Base-by-base conservation (phyloP, 306 rosid species). In the Albizia julibrissin region DNA sequence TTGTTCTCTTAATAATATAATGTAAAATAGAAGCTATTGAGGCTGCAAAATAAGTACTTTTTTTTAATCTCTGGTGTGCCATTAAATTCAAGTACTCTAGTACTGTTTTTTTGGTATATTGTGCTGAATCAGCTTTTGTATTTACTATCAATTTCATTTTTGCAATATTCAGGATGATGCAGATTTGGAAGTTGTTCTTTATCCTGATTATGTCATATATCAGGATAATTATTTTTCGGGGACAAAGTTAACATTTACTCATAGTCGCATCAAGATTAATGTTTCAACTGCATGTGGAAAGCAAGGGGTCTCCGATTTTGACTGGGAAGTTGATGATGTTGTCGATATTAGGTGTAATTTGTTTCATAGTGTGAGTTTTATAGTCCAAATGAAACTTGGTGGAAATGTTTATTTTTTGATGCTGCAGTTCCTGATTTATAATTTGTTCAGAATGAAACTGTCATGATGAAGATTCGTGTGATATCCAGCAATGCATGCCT, bases 201-300 rank as follows among this genome's bases (percentile, higher is more conserved):
- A 77, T 91, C 95, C 95, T 11, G 97, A 92, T 83, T 92, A 85
- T 85, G 83, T 91, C 84, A 50, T 80, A 66, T 92, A 84, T 81
- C 88, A 83, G 71, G 93, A 88, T 88, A 83, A 79, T 65, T 89
- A 83, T 85, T 88, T 81, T 76, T 70, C 82, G 27, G 88, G 87
- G 34, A 49, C 89, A 18, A 78, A 24, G 81, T 69, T 92, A 64
- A 84, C 87, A 21, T 92, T 92, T 84, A 89, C 92, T 64, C 83
- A 50, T 52, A 69, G 62, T 83, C 74, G 83, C 77, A 74, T 92
- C 87, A 86, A 88, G 87, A 82, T 92, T 72, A 81, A 85, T 83
- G 77, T 83, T 83, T 84, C 77, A 80, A 44, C 74, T 75, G 74
- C 82, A 4, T 77, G 69, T 82, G 87, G 56, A 80, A 74, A 75